Evolutionary conservation across 352 stramenopile genomes (phyloP), one percentile per base, ranked within the genome.

Genomic region (Globisporangium yorkense): DNA sequence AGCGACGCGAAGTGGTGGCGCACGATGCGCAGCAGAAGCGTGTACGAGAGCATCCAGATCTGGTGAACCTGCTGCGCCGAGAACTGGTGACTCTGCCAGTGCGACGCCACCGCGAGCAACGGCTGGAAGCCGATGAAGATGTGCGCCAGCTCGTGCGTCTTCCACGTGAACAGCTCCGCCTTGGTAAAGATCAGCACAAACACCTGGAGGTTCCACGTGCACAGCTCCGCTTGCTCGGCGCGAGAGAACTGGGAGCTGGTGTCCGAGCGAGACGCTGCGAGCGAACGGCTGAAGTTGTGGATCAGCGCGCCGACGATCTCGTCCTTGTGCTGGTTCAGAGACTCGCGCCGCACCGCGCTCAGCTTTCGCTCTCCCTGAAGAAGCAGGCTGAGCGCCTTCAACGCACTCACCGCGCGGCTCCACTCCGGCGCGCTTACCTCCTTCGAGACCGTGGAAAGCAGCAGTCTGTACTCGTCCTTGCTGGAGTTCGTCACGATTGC

Each of bases 1-100:
- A 93, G 58, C 41, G 83, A 88, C 20, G 71, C 66, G 40, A 89
- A 88, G 63, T 92, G 82, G 49, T 89, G 82, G 8, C 85, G 79
- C 48, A 92, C 73, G 13, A 95, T 72, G 16, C 85, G 83, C 52
- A 95, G 56, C 21, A 95, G 63, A 20, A 95, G 52, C 8, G 73
- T 75, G 64, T 95, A 95, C 56, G 83, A 90, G 53, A 85, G 62
- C 58, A 75, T 80, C 82, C 83, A 95, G 47, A 95, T 27, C 31
- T 80, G 63, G 64, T 92, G 74, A n/a, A 92, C 41, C 33, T 88
- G 74, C 10, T 68, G 18, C 8, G 57, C 39, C 1, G 68, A 63
- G 66, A 56, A 73, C 5, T 54, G 43, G 16, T 68, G 65, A 0
- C 39, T 7, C 18, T 47, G 47, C 44, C 58, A 57, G 49, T 80